Percentiles rank a stretch among this genome's conserved stretches.
Conservation (phyloP, 2,329 filamentous ascomycete species). For the Aspergillus texensis region DNA sequence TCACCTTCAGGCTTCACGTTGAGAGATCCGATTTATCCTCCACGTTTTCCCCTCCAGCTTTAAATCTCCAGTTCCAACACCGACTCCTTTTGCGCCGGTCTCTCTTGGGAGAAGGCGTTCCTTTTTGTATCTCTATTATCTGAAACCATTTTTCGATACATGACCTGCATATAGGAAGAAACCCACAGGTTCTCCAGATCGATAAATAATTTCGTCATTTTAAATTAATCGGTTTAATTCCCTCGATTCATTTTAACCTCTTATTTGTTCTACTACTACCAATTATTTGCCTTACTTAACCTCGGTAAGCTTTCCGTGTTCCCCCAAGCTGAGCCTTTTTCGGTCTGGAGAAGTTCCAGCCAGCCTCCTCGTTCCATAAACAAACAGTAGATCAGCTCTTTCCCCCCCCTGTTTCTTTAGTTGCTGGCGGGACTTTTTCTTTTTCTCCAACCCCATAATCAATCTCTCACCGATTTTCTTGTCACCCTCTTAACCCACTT, state of each 20-base stretch:
- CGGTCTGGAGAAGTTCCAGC: conserved; percentile 9
- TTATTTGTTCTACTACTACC: neutral
- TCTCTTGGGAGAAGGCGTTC: neutral
- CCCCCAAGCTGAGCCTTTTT: neutral
- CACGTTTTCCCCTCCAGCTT: conserved; percentile 6
- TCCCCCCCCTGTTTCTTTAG: conserved; percentile 13
- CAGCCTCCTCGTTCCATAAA: conserved; percentile 19
- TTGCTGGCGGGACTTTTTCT: conserved; percentile 12
- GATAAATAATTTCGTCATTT: neutral
- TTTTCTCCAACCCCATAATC: conserved; percentile 6
- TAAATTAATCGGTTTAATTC: neutral
- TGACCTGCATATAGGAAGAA: conserved; percentile 1
- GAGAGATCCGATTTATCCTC: neutral
- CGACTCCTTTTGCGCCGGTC: neutral
- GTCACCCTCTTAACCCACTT: neutral
- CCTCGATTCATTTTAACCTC: neutral
- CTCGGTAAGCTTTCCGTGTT: conserved; percentile 20
- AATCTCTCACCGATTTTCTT: conserved; percentile 2
- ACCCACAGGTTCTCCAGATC: neutral
- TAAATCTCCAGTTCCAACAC: neutral
- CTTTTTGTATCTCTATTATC: neutral
- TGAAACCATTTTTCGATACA: neutral
- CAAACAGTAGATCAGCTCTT: conserved; percentile 18
- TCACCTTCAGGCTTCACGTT: neutral
- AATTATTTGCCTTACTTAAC: conserved; percentile 3